A percentile compares a stretch with the other conserved stretches of the same genome.
These are phyloP conservation scores for Wickerhamomyces kurtzmanii DNA, from an alignment of 805 yeast species.

Conservation along the genomic window DNA sequence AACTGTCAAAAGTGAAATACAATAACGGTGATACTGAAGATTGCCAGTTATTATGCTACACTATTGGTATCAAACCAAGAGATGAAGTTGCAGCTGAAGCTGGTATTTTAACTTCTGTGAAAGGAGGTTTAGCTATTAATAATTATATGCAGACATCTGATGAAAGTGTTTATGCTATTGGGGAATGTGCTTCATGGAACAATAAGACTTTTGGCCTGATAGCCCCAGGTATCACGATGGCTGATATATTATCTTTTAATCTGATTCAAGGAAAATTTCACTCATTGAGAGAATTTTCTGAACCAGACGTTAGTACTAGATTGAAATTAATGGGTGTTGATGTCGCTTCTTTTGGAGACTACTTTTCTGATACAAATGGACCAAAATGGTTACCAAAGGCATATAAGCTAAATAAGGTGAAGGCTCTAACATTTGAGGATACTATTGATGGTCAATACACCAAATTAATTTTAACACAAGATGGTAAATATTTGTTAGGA, in stretches of 20 bases:
- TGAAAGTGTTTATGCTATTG: conserved; percentile 20
- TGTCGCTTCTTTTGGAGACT: conserved; percentile 28
- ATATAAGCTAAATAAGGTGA: conserved; percentile 11
- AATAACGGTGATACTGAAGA: conserved; percentile 18
- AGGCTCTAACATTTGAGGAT: conserved; percentile 20
- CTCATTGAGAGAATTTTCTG: conserved; percentile 16
- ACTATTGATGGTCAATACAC: conserved; percentile 24
- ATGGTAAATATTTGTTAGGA: conserved; percentile 25
- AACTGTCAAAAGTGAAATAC: conserved; percentile 16
- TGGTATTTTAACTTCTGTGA: conserved; percentile 13
- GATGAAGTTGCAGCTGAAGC: conserved; percentile 20
- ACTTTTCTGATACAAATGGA: conserved; percentile 24
- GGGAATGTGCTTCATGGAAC: conserved; percentile 28
- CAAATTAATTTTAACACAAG: conserved; percentile 21
- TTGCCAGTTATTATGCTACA: conserved; percentile 23
- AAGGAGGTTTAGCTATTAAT: conserved; percentile 22
- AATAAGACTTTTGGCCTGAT: conserved; percentile 23
- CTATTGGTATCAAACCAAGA: conserved; percentile 25
- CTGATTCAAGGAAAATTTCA: conserved; percentile 24
- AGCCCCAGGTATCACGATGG: conserved; percentile 30
- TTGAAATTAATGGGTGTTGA: conserved; percentile 27
- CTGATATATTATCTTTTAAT: conserved; percentile 24
- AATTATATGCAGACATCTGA: conserved; percentile 19
- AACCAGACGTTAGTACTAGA: conserved; percentile 25
- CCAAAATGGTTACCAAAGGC: conserved; percentile 23